Evolutionary conservation across 2,329 filamentous ascomycete genomes (phyloP), one percentile per base, ranked within the genome.

Genomic region (Berkeleyomyces basicola): DNA sequence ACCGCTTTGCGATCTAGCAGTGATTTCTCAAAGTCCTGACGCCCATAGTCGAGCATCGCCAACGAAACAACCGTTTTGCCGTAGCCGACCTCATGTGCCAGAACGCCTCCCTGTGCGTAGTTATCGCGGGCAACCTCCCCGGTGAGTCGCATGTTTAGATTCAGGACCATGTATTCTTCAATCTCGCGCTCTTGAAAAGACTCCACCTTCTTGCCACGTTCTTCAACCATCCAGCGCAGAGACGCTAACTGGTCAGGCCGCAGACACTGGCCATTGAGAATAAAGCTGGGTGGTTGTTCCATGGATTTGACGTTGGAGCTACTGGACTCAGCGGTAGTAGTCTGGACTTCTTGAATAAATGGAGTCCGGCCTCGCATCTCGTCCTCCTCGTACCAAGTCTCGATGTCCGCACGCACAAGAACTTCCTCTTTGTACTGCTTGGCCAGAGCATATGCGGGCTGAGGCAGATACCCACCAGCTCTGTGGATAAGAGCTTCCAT

Each of bases 71-170:
- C 70, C 0, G 76, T 78, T 67, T 78, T 78, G 1, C 76, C 75
- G 61, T 73, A 77, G 14, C 76, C 76, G 11, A 77, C 73, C 37
- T 76, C 71, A 51, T 77, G 75, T 1, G 75, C 75, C 5, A 76
- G 67, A 7, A 77, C 70, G 37, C 75, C 76, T 10, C 76, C 75
- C 2, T 67, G 68, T 43, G 68, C 66, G 6, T 61, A 65, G 33
- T 70, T 68, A 4, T 65, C 64, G 3, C 68, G 66, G 58, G 69
- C 64, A 1, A 72, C 74, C 4, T 67, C 65, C 5, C 70, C 74
- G 2, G 69, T 36, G 1, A 75, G 63, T 2, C 74, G 71, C 4
- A 76, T 47, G 37, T 71, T 70, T 16, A 74, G 67, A 3, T 68
- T 67, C 0, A 68, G 64, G 3, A 72, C 65, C 4, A 73, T 65